Percentiles rank a stretch among this genome's conserved stretches.
phyloP scores from a whole-genome alignment of 345 rosid species.

The Theobroma cacao region DNA sequence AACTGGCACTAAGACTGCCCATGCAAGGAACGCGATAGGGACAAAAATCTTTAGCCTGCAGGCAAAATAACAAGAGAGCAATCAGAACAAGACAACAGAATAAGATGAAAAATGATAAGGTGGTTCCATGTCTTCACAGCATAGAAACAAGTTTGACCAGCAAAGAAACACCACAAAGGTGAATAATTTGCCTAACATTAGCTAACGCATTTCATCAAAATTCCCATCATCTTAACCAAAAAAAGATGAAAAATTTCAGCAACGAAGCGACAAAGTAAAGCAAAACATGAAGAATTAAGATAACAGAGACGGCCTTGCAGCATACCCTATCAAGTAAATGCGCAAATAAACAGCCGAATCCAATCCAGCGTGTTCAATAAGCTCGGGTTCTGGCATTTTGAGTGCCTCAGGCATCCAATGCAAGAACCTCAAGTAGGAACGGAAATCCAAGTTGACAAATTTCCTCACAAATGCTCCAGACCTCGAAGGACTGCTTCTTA shows the following conservation, averaged over 20 bases:
- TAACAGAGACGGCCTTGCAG: neutral
- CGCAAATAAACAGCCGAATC: slow-evolving; percentile 93
- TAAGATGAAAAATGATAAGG: neutral
- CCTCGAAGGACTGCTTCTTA: slow-evolving; percentile 65
- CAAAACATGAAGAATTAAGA: neutral
- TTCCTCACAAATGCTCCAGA: slow-evolving; percentile 50
- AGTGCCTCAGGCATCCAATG: slow-evolving; percentile 94
- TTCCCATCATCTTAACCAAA: neutral
- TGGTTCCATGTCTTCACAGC: neutral
- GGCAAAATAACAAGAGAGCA: neutral
- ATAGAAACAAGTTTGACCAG: neutral
- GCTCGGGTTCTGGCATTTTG: slow-evolving; percentile 93
- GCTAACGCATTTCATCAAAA: neutral
- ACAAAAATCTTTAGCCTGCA: slow-evolving; percentile 75
- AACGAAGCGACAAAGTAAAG: neutral
- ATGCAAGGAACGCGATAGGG: slow-evolving; percentile 12
- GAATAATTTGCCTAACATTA: too few relatives aligned
- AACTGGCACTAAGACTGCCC: slow-evolving; percentile 43
- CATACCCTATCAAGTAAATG: slow-evolving; percentile 88
- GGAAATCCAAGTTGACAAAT: slow-evolving; percentile 71
- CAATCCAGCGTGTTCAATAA: slow-evolving; percentile 95
- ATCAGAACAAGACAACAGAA: slow-evolving; percentile 7
- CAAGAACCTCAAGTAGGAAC: slow-evolving; percentile 69
- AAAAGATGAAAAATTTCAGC: neutral
- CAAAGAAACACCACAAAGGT: neutral